Evolutionary conservation across 2,329 filamentous ascomycete species (phyloP), one percentile per base, ranked within the genome.

Genomic region (Xylaria sp.): DNA sequence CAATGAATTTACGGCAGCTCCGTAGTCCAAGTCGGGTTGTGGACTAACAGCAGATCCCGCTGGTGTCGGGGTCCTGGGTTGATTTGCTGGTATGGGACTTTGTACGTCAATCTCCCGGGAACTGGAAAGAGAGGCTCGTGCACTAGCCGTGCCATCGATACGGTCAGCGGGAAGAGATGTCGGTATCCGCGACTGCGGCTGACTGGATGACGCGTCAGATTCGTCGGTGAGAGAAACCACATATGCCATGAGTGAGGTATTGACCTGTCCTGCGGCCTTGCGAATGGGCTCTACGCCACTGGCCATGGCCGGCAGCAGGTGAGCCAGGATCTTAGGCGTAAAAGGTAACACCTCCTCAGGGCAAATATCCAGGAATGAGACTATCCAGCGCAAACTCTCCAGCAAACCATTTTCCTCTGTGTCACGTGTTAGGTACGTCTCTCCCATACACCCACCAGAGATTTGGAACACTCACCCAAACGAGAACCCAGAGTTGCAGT

Each of bases 261-360:
- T 99, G 63, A 98, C 94, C 71, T 92, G 87, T 45, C 89, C 90
- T 15, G 95, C 95, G 49, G 94, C 93, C 73, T 93, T 88, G 50
- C 94, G 90, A 65, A 98, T 96, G 45, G 89, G 88, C 68, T 98
- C 94, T 12, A 95, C 91, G 55, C 90, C 92, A 72, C 94, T 96
- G 4, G 94, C 94, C 85, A 99, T 92, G 28, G 94, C 93, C 15
- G 95, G 96, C 28, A 99, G 84, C 59, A 99, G 90, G 72, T 97
- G 92, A 1, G 93, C 92, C 45, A 99, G 80, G 31, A 99, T 89
- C 69, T 92, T 92, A 21, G 96, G 96, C 0, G 96, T 95, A 75
- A 98, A 98, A 3, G 92, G 91, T 43, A 99, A 83, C 3, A 99
- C 96, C 72, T 99, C 95, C 74, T 97, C 95, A 0, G 95, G 94